phyloP scores from a whole-genome alignment of 2,329 filamentous ascomycete genomes.

The Bipolaris oryzae region DNA sequence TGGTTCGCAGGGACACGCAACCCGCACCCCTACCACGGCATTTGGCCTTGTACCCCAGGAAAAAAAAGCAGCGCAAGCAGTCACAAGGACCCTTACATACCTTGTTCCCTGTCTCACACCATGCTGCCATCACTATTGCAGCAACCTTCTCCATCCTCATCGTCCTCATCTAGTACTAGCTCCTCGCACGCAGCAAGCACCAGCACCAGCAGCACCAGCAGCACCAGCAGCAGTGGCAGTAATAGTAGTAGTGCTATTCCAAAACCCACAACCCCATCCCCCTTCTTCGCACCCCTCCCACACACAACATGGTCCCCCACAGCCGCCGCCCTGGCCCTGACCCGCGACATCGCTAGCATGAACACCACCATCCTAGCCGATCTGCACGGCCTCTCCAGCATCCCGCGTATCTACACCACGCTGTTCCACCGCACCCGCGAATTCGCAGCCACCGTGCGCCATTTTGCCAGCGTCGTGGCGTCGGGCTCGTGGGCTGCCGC shows the following conservation, averaged over 20 bases:
- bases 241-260: background rate
- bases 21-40: no score
- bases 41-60: no score
- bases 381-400: slow-evolving; percentile 1
- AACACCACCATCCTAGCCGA: slow-evolving; percentile 8
- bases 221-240: background rate
- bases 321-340: background rate
- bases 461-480: background rate
- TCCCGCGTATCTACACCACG: slow-evolving; percentile 11
- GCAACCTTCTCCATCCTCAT: no score
- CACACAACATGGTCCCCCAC: slow-evolving; percentile 1
- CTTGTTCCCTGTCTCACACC: no score
- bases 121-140: no score
- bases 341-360: background rate
- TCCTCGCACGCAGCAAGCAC: background rate
- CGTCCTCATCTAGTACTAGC: background rate
- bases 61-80: no score
- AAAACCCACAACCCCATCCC: background rate
- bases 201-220: background rate
- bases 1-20: no score
- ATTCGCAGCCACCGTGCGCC: slow-evolving; percentile 15
- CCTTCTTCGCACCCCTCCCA: background rate
- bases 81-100: no score
- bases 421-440: slow-evolving; percentile 17
- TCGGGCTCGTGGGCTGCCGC: slow-evolving; percentile 12